Conservation (phyloP, 2,329 filamentous ascomycete genomes). For the Pyricularia sp. region DNA sequence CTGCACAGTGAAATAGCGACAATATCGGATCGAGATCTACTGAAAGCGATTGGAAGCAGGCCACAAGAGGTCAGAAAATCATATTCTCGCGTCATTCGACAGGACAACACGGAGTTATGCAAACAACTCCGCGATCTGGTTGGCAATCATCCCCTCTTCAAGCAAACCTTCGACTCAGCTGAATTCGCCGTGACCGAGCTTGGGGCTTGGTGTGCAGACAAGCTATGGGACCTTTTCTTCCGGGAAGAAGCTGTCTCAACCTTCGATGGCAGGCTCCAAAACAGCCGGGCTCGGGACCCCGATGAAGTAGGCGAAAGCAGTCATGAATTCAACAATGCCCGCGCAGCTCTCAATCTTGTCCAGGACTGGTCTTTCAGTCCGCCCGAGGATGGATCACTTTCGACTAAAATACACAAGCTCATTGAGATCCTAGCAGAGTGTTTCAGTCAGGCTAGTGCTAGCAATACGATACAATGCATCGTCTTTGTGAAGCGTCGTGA, state of each 20-base stretch:
- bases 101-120: slow-evolving; percentile 54
- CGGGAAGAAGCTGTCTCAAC: slow-evolving; percentile 47
- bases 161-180: slow-evolving; percentile 45
- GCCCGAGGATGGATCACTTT: slow-evolving; percentile 34
- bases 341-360: slow-evolving; percentile 43
- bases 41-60: background rate
- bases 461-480: background rate
- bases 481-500: slow-evolving; percentile 3
- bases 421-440: slow-evolving; percentile 7
- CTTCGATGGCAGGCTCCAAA: slow-evolving; percentile 41
- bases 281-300: slow-evolving; percentile 4
- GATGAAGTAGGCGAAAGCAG: slow-evolving; percentile 1
- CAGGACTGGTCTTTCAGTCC: slow-evolving; percentile 31
- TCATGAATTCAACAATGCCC: slow-evolving; percentile 34
- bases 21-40: slow-evolving; percentile 28
- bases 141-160: slow-evolving; percentile 31
- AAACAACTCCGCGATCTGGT: slow-evolving; percentile 35
- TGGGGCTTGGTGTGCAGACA: slow-evolving; percentile 75
- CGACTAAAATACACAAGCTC: slow-evolving; percentile 59
- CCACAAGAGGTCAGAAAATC: background rate
- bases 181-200: slow-evolving; percentile 49
- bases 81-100: slow-evolving; percentile 22
- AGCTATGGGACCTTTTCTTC: slow-evolving; percentile 62
- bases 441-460: background rate
- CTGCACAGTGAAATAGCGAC: slow-evolving; percentile 79